Evolutionary conservation across 1,284 basidiomycete species (phyloP).

Genomic region (Sporisorium iseilematis-ciliati): DNA sequence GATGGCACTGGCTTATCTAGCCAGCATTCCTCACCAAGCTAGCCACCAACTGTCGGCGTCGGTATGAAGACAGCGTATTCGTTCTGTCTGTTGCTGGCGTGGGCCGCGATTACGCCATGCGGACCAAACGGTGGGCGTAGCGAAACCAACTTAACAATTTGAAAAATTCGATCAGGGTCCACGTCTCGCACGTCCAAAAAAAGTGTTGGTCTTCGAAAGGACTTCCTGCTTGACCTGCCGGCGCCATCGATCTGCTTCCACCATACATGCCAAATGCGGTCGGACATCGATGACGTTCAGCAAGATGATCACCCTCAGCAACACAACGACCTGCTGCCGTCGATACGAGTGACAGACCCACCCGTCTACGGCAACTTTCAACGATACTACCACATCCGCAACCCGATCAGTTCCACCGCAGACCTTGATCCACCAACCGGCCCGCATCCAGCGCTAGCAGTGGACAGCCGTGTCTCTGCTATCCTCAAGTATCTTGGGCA

Average conservation of each 20-base stretch:
- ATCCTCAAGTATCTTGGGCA: slow-evolving; percentile 20
- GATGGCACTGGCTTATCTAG: too few relatives aligned
- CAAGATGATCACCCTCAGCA: too few relatives aligned
- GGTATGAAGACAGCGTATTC: too few relatives aligned
- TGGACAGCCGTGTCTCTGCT: slow-evolving; percentile 28
- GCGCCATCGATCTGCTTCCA: neutral
- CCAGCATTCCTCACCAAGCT: too few relatives aligned
- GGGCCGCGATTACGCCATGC: too few relatives aligned
- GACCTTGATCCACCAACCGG: neutral
- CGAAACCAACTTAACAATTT: too few relatives aligned
- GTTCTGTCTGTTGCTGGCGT: too few relatives aligned
- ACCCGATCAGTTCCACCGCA: slow-evolving; percentile 17
- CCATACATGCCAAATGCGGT: neutral
- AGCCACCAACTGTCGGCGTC: too few relatives aligned
- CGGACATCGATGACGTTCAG: neutral
- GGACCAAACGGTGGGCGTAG: too few relatives aligned
- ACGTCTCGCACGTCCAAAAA: neutral
- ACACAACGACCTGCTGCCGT: neutral
- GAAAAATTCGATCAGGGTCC: too few relatives aligned
- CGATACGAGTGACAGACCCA: neutral
- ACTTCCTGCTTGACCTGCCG: neutral
- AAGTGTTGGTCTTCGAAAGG: neutral
- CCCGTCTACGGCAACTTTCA: slow-evolving; percentile 47
- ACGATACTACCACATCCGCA: slow-evolving; percentile 51
- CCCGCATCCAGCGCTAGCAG: slow-evolving; percentile 24